phyloP scores from a whole-genome alignment of 441 rosid species.

The Adansonia grandidieri region DNA sequence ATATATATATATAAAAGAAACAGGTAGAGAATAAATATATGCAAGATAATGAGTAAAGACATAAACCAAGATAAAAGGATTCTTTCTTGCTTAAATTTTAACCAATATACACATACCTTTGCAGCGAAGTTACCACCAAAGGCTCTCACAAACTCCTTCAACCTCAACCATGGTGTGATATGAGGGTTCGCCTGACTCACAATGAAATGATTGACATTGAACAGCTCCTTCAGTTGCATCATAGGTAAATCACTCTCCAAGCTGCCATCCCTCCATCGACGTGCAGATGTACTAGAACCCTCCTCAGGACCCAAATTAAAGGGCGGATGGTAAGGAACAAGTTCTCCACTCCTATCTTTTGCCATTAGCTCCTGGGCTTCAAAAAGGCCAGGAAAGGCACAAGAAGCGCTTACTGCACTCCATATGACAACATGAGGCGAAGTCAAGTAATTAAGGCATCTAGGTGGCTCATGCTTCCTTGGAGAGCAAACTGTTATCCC shows the following conservation, averaged over 20 bases:
- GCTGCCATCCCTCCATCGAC: conserved; percentile 99
- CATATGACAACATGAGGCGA: conserved; percentile 98
- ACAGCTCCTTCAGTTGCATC: conserved; percentile 98
- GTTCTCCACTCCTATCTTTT: conserved; percentile 89
- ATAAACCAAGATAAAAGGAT: not conserved
- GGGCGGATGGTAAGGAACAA: conserved; percentile 95
- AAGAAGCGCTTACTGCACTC: conserved; percentile 98
- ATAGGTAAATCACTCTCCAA: conserved; percentile 95
- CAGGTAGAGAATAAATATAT: not conserved
- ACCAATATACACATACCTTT: conserved; percentile 56
- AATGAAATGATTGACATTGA: conserved; percentile 93
- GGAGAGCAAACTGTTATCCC: conserved; percentile 97
- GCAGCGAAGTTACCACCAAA: conserved; percentile 96
- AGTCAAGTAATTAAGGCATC: conserved; percentile 93
- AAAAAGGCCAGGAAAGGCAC: conserved; percentile 96
- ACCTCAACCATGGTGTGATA: conserved; percentile 77
- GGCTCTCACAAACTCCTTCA: conserved; percentile 82
- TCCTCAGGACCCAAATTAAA: conserved; percentile 82
- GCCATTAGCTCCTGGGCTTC: conserved; percentile 99
- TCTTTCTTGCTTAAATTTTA: not conserved
- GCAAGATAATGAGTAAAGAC: not conserved
- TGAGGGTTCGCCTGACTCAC: conserved; percentile 99
- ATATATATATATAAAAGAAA: not conserved
- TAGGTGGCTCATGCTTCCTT: conserved; percentile 97
- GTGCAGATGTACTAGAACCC: conserved; percentile 59